These are phyloP conservation scores for Centaurea solstitialis DNA, from an alignment of 129 eudicot genomes.

Conservation along the genomic window DNA sequence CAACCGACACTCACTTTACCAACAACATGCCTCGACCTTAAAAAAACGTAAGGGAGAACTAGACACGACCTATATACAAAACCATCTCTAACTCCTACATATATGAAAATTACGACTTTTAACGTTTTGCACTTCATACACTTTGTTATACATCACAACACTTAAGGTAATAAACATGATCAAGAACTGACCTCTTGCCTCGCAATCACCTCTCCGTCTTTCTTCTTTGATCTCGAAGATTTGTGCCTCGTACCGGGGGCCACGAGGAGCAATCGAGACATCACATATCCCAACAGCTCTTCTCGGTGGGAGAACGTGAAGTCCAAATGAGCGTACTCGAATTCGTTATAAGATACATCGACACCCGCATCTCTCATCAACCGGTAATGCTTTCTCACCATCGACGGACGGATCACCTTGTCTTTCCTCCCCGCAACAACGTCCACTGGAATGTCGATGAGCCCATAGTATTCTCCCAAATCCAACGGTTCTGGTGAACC, in stretches of 20 bases:
- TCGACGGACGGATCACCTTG: constrained; percentile 81
- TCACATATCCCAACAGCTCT: constrained; percentile 85
- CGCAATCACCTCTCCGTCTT: constrained; percentile 42
- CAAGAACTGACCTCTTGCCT: constrained; percentile 20
- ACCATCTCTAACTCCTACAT: constrained; percentile 15
- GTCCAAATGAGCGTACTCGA: constrained; percentile 92
- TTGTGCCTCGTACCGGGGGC: constrained; percentile 44
- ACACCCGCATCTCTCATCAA: constrained; percentile 71
- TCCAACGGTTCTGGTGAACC: constrained; percentile 87
- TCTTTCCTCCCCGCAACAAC: constrained; percentile 87
- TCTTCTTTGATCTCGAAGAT: constrained; percentile 45
- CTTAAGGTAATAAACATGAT: neutral
- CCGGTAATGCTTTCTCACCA: constrained; percentile 79
- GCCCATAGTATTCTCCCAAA: constrained; percentile 70
- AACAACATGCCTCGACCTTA: constrained; percentile 10
- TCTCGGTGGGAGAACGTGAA: constrained; percentile 89
- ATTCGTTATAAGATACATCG: constrained; percentile 74
- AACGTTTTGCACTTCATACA: constrained; percentile 8
- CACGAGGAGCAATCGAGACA: constrained; percentile 76
- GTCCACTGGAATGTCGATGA: constrained; percentile 90
- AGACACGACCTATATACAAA: constrained; percentile 8
- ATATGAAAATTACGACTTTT: constrained; percentile 8
- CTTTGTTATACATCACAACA: constrained; percentile 4
- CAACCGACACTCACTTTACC: constrained; percentile 1
- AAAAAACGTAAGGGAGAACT: constrained; percentile 27